These are phyloP conservation scores for Mercurialis annua DNA, from an alignment of 345 rosid species.

Conservation along the genomic window DNA sequence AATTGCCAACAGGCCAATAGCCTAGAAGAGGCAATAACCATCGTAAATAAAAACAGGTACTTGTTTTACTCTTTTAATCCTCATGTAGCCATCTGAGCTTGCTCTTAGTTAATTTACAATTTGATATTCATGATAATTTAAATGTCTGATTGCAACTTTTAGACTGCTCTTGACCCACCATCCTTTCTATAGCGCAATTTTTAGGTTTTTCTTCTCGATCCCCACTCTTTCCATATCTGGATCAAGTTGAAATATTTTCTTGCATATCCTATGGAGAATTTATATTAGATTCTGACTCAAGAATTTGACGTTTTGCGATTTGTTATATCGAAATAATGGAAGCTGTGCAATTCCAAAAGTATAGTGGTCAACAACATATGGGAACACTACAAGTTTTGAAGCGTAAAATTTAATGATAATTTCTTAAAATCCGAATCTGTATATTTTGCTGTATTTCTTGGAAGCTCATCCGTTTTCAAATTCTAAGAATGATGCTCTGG, in stretches of 20 bases:
- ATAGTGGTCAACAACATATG: neutral
- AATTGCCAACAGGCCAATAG: constrained; percentile 33
- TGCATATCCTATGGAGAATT: neutral
- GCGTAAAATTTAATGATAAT: neutral
- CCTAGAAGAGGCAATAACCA: constrained; percentile 40
- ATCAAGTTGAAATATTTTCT: neutral
- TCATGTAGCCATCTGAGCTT: constrained; percentile 6
- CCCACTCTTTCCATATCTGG: neutral
- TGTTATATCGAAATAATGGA: neutral
- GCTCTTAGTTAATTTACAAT: constrained; percentile 2
- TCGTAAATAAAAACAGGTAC: constrained; percentile 40
- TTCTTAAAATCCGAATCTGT: neutral
- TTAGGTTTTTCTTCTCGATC: neutral
- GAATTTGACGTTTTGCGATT: neutral
- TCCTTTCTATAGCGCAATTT: too few species aligned
- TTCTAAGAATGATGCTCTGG: constrained; percentile 5
- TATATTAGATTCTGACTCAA: neutral
- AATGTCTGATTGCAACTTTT: neutral
- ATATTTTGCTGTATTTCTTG: neutral
- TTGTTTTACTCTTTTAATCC: constrained; percentile 12
- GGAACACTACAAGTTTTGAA: neutral
- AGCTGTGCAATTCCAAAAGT: constrained; percentile 3
- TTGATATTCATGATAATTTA: neutral
- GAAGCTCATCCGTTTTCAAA: neutral
- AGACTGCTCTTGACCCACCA: neutral